Evolutionary conservation across 1,139 yeast species (phyloP).

Genomic region (Nakaseomyces sp.): DNA sequence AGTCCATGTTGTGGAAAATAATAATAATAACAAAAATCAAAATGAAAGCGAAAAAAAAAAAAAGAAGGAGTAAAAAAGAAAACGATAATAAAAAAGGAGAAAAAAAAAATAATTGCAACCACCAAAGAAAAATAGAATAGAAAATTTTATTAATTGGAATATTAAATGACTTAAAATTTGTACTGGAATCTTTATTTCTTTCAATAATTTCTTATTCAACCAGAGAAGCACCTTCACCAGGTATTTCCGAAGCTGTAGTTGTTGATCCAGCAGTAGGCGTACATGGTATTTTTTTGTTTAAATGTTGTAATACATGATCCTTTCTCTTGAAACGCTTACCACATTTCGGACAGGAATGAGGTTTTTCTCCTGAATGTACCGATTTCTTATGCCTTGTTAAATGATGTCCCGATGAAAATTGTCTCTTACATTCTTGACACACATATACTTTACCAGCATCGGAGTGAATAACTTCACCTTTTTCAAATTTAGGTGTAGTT

Average conservation of each 20-base stretch:
- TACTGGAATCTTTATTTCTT: neutral
- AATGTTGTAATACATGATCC: constrained; percentile 32
- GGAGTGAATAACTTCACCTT: constrained; percentile 28
- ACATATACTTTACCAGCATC: constrained; percentile 31
- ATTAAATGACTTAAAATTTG: neutral
- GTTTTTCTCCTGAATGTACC: constrained; percentile 33
- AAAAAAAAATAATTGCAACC: no score
- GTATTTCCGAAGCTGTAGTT: constrained; percentile 1
- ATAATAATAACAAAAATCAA: no score
- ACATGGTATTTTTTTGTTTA: constrained; percentile 32
- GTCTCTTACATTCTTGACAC: constrained; percentile 31
- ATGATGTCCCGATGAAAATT: constrained; percentile 33
- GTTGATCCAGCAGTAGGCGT: constrained; percentile 14
- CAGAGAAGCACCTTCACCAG: neutral
- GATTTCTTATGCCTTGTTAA: constrained; percentile 33
- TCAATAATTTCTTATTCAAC: neutral
- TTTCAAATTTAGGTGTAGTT: constrained; percentile 21
- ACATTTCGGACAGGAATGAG: constrained; percentile 33
- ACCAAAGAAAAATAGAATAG: no score
- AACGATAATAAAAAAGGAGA: no score
- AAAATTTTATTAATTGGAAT: neutral
- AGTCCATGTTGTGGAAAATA: no score
- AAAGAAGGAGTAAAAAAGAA: no score
- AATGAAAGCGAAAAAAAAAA: no score
- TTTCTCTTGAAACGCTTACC: constrained; percentile 33